A percentile compares a stretch with the other conserved stretches of the same genome.
phyloP scores from a whole-genome alignment of 2,329 filamentous ascomycete species.

The Neofusicoccum sp. region DNA sequence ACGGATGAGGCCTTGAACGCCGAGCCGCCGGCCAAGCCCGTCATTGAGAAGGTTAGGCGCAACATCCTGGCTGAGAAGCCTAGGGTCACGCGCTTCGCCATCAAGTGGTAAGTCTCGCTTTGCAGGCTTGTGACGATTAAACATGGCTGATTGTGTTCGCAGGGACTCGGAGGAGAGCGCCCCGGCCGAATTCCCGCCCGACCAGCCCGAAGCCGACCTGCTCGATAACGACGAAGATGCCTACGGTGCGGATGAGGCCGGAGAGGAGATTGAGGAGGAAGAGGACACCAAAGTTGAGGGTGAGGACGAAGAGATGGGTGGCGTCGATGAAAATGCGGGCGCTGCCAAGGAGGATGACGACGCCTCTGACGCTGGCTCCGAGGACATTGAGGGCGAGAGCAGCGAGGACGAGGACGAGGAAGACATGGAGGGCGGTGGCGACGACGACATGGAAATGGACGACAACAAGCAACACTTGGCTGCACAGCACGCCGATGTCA shows the following conservation, averaged over 20 bases:
- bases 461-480: slow-evolving; percentile 37
- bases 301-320: slow-evolving; percentile 75
- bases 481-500: slow-evolving; percentile 32
- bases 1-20: slow-evolving; percentile 84
- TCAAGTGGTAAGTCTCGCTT: slow-evolving; percentile 79
- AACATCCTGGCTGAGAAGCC: slow-evolving; percentile 97
- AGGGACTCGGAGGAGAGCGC: slow-evolving; percentile 99
- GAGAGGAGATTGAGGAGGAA: slow-evolving; percentile 63
- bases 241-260: slow-evolving; percentile 84
- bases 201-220: slow-evolving; percentile 92
- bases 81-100: slow-evolving; percentile 92
- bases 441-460: slow-evolving; percentile 58
- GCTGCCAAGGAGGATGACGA: slow-evolving; percentile 58
- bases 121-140: not conserved
- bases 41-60: slow-evolving; percentile 86
- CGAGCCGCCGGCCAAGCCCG: slow-evolving; percentile 86
- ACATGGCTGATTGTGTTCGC: not conserved
- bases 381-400: slow-evolving; percentile 76
- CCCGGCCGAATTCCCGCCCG: slow-evolving; percentile 91
- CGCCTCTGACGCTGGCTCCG: slow-evolving; percentile 70
- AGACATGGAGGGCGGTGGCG: slow-evolving; percentile 60
- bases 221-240: slow-evolving; percentile 76
- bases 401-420: slow-evolving; percentile 69
- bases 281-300: slow-evolving; percentile 44
- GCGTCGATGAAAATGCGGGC: slow-evolving; percentile 57